phyloP scores from a whole-genome alignment of 257 asterid genomes.

The Solanum chmielewskii region DNA sequence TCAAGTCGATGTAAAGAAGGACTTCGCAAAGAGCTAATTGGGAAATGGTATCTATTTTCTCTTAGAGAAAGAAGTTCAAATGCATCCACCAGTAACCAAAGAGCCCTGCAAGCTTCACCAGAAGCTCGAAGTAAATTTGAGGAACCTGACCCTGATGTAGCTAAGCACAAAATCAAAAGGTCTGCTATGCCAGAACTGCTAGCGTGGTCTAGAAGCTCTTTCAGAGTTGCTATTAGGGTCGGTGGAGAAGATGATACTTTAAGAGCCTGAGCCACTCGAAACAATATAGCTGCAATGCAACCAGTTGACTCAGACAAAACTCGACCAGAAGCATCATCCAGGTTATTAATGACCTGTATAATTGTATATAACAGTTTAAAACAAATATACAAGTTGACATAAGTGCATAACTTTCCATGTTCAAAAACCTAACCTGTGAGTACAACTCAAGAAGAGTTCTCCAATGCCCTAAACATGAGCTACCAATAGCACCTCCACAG shows the following conservation, averaged over 20 bases:
- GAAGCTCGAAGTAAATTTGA: conserved; percentile 82
- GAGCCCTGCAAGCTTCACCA: conserved; percentile 83
- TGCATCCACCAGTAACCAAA: conserved; percentile 75
- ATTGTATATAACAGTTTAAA: conserved; percentile 12
- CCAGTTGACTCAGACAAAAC: conserved; percentile 70
- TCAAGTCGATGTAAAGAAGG: conserved; percentile 44
- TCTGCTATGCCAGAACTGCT: conserved; percentile 54
- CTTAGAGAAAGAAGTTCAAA: conserved; percentile 49
- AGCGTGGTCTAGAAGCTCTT: conserved; percentile 61
- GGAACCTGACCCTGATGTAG: conserved; percentile 87
- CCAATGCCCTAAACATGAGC: conserved; percentile 66
- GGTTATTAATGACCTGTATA: conserved; percentile 51
- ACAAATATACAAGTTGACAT: neutral
- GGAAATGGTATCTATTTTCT: conserved; percentile 38
- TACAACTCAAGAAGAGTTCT: conserved; percentile 53
- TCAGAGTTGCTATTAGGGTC: conserved; percentile 31
- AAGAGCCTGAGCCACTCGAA: conserved; percentile 57
- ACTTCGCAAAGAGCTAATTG: conserved; percentile 45
- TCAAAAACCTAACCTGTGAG: conserved; percentile 52
- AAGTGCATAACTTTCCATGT: neutral
- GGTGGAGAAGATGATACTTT: conserved; percentile 47
- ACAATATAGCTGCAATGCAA: conserved; percentile 71
- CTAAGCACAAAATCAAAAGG: conserved; percentile 65
- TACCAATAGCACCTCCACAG: conserved; percentile 41
- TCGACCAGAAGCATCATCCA: conserved; percentile 66